Evolutionary conservation across 2,329 filamentous ascomycete genomes (phyloP).

Genomic region (Sclerotinia glacialis): DNA sequence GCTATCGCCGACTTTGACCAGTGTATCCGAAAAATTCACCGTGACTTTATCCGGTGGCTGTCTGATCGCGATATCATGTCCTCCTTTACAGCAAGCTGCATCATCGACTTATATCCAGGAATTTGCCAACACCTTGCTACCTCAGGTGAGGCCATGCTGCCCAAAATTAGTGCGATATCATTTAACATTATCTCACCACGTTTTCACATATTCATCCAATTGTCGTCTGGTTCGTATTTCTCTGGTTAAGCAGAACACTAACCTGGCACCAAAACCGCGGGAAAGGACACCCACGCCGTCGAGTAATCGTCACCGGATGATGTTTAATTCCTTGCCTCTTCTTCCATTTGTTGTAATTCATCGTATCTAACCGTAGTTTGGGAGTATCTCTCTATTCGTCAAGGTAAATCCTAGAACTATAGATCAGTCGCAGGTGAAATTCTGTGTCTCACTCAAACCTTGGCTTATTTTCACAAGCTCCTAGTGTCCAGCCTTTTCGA

Average conservation of each 20-base stretch:
- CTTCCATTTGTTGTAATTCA: background rate
- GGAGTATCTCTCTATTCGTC: conserved; percentile 4
- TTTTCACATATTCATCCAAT: background rate
- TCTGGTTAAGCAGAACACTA: background rate
- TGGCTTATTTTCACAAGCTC: background rate
- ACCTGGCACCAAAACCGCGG: background rate
- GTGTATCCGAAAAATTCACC: conserved; percentile 7
- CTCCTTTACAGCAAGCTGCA: background rate
- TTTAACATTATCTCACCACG: background rate
- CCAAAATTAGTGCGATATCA: background rate
- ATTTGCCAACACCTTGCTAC: background rate
- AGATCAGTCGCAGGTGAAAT: background rate
- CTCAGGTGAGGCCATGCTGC: conserved; percentile 1
- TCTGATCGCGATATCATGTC: background rate
- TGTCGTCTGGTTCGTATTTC: background rate
- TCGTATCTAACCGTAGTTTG: background rate
- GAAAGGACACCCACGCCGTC: background rate
- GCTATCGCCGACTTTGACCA: background rate
- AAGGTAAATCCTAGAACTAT: background rate
- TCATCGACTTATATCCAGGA: background rate
- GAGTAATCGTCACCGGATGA: background rate
- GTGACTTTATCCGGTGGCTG: background rate
- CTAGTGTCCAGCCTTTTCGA: background rate
- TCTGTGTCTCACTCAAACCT: background rate
- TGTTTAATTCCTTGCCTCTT: conserved; percentile 8